Evolutionary conservation across 2,329 filamentous ascomycete genomes (phyloP), one percentile per base, ranked within the genome.

Genomic region (Aspergillus unguis): DNA sequence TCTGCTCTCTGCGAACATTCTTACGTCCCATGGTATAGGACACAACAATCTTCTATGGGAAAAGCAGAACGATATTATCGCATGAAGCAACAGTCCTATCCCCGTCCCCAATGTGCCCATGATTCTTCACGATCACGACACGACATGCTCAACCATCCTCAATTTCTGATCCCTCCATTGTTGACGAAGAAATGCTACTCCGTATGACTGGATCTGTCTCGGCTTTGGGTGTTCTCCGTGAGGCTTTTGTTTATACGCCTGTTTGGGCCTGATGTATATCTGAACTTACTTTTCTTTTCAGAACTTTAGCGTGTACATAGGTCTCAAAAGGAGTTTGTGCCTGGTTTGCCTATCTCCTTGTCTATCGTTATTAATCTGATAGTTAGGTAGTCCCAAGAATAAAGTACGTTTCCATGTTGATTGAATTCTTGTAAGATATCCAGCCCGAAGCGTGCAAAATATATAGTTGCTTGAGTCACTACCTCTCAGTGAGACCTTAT

Each of bases 221-320:
- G 17, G 17, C 17, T 31, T 17, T 6, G 6, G 28, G 6, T 5
- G 23, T 17, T 17, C 25, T 32, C 29, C n/a, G n/a, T 9, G 44
- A 36, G 10, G 32, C 37, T 44, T 26, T 28, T 26, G 29, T 4
- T 6, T 38, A 38, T 25, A 6, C 25, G 37, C 31, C 31, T 26
- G 6, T 6, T 46, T 36, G 41, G 38, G 27, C 28, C 27, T 44
- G 25, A 29, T 53, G 41, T 48, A 45, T 53, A 53, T 28, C 40
- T 45, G 45, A 37, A 44, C 35, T 25, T 41, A 5, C 32, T 29
- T 46, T 42, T 44, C 46, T 32, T 43, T 50, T 8, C 38, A 40
- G 17, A 31, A 26, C 7, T 41, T 41, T 50, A 43, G 36, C 36
- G 41, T 50, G 42, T 53, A 53, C 42, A 50, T 53, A 53, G 28